Base-by-base conservation (phyloP, 495 filamentous ascomycete species). In the Penicillium macrosclerotiorum region DNA sequence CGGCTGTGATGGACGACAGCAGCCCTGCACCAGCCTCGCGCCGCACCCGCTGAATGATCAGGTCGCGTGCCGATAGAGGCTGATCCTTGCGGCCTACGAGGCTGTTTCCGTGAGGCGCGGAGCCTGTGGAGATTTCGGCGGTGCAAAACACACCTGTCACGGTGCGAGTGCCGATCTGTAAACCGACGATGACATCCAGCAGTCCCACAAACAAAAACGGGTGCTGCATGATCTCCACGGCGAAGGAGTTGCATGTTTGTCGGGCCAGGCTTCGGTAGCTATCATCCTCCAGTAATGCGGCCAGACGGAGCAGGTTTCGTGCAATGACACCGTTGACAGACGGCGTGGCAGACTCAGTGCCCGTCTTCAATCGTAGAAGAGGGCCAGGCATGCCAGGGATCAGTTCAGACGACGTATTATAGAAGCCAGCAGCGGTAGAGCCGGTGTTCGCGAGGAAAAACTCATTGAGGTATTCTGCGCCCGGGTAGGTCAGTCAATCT, bases 301-400 rank as follows among this genome's bases (percentile, higher is more conserved):
- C 80, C 13, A 98, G 76, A 3, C 90, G 82, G 62, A 89, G 85
- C 12, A 98, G 72, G 55, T 97, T 98, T 8, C 78, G 80, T 0
- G 90, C 88, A 18, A 84, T 83, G 13, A 90, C 77, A 20, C 88
- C 90, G 57, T 98, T 98, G 18, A 88, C 83, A 1, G 87, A 92
- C 1, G 93, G 94, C 39, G 90, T 86, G 12, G 88, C 85, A 26
- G 84, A 86, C 63, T 98, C 93, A 71, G 96, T 95, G 37, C 89
- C 93, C 43, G 88, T 88, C 69, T 98, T 98, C 43, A 96, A 75
- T 6, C 93, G 83, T 17, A 97, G 78, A 41, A 98, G 83, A 14
- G 89, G 80, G 46, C 89, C 81, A 1, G 85, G 79, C 18, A 85
- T 79, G 51, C 90, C 82, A 11, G 84, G 76, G 7, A 84, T 80